Base-by-base conservation (phyloP, 768 basidiomycete species). In the Wakefieldia striispora region DNA sequence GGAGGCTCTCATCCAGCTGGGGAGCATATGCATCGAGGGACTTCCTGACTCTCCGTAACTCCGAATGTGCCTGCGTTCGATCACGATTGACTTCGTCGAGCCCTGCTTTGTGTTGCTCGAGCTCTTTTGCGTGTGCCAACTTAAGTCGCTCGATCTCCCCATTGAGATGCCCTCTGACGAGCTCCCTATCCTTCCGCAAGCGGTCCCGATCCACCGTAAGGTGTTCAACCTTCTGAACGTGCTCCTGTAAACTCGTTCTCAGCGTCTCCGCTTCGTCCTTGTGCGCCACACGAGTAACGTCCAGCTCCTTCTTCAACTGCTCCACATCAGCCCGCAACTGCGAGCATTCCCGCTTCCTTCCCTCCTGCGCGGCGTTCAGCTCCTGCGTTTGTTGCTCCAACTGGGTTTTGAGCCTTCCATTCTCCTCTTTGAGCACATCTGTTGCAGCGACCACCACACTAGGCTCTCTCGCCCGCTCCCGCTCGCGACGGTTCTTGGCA, bases 31-130 rank as follows among this genome's bases (percentile, higher is more conserved):
- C 40, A 19, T 62, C 59, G 24, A 68, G 51, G 0, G 51, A 52
- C 37, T 51, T 66, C 36, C 50, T 57, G 17, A 14, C 45, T 37
- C 58, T 59, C 10, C 48, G 49, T 9, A 68, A 36, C 1, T 70
- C 66, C 2, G 56, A 31, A 19, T 62, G 57, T 5, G 57, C 57
- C 29, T 53, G 57, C 13, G 36, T 16, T 16, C 58, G 56, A 21
- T 62, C 62, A 4, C 40, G 36, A 29, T 60, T 60, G 19, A 64
- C 55, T 36, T 64, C 60, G n/a, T 64, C 58, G 37, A 73, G 53
- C 1, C 66, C 47, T 4, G 17, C 27, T 29, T 56, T 58, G 14
- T 51, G 49, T 29, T 57, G 41, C 1, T 63, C 56, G 1, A 21
- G 43, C 12, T 66, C 56, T 29, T 52, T 56, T 13, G 51, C 42